These are phyloP conservation scores for Mycena albidolilacea DNA, from an alignment of 768 basidiomycete species.

Conservation along the genomic window DNA sequence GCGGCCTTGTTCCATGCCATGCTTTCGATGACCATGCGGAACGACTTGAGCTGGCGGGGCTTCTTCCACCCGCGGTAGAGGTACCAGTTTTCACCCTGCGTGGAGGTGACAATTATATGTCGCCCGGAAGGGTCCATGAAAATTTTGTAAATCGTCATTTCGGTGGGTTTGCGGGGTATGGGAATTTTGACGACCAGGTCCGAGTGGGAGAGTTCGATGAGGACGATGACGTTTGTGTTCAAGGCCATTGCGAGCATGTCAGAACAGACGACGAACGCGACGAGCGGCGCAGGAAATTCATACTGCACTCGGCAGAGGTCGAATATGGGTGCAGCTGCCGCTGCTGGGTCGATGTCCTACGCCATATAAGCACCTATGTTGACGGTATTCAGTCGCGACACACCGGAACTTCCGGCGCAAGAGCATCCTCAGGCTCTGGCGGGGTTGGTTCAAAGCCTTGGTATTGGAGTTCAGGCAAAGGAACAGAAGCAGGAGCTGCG, in stretches of 20 bases:
- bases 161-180: constrained; percentile 80
- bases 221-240: constrained; percentile 80
- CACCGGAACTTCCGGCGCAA: constrained; percentile 51
- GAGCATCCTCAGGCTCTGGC: constrained; percentile 64
- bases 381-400: constrained; percentile 24
- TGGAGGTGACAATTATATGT: constrained; percentile 90
- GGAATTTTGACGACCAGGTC: constrained; percentile 89
- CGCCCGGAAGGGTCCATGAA: constrained; percentile 95
- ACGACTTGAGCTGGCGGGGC: constrained; percentile 81
- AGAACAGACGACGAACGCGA: constrained; percentile 87
- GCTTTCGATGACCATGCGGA: constrained; percentile 91
- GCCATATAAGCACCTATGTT: constrained; percentile 14
- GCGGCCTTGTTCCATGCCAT: constrained; percentile 91
- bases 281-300: constrained; percentile 86
- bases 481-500: constrained; percentile 60
- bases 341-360: constrained; percentile 53
- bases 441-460: constrained; percentile 91
- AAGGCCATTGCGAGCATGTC: constrained; percentile 91
- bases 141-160: constrained; percentile 84
- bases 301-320: constrained; percentile 93
- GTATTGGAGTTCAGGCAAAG: constrained; percentile 77
- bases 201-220: constrained; percentile 91
- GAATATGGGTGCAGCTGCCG: constrained; percentile 73
- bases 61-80: constrained; percentile 87
- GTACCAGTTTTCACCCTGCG: constrained; percentile 95